Base-by-base conservation (phyloP, 176 grass and related monocot species). In the Oryza punctata region DNA sequence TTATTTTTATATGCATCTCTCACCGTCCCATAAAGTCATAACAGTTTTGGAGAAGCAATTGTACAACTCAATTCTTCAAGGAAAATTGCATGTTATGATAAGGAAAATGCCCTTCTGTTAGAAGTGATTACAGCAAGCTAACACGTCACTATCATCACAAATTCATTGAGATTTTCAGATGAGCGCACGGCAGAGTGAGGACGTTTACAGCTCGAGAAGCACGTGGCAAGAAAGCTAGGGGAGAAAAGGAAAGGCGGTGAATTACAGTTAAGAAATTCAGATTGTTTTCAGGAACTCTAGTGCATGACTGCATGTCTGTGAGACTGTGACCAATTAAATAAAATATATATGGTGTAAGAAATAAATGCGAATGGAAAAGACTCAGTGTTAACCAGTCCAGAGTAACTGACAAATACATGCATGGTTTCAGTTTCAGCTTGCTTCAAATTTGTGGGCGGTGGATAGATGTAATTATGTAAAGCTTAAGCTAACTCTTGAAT, bases 151-250 rank as follows among this genome's bases (percentile, higher is more conserved):
- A 0, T 44, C 50, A 14, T 6, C 37, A 21, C 5, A 19, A 24
- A 38, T 72, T 23, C 79, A 54, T 32, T 13, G 75, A 79, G 65
- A 26, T 85, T 26, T 81, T 26, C 68, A 63, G 65, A 45, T 41
- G 52, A 70, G 9, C 23, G 71, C 43, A 32, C 19, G 35, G 19
- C 30, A 65, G 68, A 49, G 66, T 9, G 35, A 60, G 50, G 49
- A 85, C 23, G 19, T 46, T 24, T 18, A 14, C 12, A 41, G n/a
- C 72, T 65, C 54, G 25, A 71, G 78, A 59, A 66, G 57, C 82
- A 81, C 82, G 65, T 65, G 77, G n/a, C 13, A 45, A 1, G 50
- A 25, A 52, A 76, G 12, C 12, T 47, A 1, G 7, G 12, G 13
- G 2, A 10, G 10, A 14, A 18, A 13, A 12, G 70, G 38, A 47